Evolutionary conservation across 208 protist species (phyloP), one percentile per base, ranked within the genome.

Genomic region (Trypanosoma melophagium): DNA sequence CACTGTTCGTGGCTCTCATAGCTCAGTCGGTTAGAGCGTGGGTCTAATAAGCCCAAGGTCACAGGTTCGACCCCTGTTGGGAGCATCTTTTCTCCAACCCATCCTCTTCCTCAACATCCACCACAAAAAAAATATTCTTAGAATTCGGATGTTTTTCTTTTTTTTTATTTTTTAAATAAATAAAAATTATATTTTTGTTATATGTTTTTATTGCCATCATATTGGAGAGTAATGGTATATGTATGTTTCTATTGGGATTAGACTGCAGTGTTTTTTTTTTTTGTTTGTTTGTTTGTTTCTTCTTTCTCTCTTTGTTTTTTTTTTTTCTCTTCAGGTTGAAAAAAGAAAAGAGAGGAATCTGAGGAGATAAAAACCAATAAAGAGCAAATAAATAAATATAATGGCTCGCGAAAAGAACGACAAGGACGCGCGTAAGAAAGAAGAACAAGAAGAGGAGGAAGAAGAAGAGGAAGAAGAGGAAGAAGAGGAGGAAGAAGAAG

Each of bases 401-500:
- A 86, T 87, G 84, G 62, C 80, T 49, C 58, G 70, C 14, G 14
- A 22, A 9, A 64, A 86, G 28, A 70, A 85, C 55, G 65, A 77
- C 8, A 76, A 68, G 12, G 59, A 45, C 16, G 41, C 28, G 19
- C 55, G 53, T n/a, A 51, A 68, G 49, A 51, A 47, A 16, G 57
- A 62, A 7, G 57, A 65, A 10, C 16, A 79, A 25, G 75, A 72
- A 7, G 78, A 89, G 12, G 64, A 80, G 38, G 72, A 67, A 19
- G 69, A 72, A 65, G 86, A 87, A 45, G 83, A 88, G 25, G 80
- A 88, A 35, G 86, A 90, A 8, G 87, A 88, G 50, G 82, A 92
- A 16, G 86, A 89, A 28, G 80, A 89, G 14, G 83, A 90, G 17
- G 86, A 92, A 47, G 85, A 92, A 16, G 81, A 89, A 60, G 84